Conservation (phyloP, 495 filamentous ascomycete species). For the Hyaloscypha bicolor region DNA sequence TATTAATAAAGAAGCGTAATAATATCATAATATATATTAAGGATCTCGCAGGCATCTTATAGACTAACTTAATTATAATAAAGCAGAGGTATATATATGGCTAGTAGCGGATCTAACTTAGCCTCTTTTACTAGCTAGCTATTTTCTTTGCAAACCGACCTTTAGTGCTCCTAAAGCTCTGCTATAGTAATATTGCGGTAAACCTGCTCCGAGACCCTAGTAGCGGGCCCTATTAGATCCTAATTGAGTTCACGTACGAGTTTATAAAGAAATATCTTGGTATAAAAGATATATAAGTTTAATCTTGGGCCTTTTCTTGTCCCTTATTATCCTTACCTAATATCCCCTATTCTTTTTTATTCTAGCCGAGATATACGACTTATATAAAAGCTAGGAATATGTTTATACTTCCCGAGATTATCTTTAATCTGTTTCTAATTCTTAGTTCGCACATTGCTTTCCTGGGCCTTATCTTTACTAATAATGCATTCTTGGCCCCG, state of each 20-base stretch:
- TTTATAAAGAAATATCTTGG: slow-evolving; percentile 42
- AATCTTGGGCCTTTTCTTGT: not conserved
- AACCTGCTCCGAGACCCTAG: slow-evolving; percentile 40
- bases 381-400: slow-evolving; percentile 33
- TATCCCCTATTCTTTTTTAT: too few species aligned
- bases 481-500: slow-evolving; percentile 34
- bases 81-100: slow-evolving; percentile 40
- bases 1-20: slow-evolving; percentile 28
- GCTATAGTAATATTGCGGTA: slow-evolving; percentile 29
- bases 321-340: not conserved
- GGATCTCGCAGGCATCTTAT: slow-evolving; percentile 39
- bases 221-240: slow-evolving; percentile 33
- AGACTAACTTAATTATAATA: slow-evolving; percentile 37
- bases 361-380: too few species aligned
- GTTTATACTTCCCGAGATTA: too few species aligned
- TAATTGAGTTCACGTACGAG: slow-evolving; percentile 39
- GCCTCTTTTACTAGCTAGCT: slow-evolving; percentile 42
- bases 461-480: slow-evolving; percentile 40
- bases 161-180: slow-evolving; percentile 38
- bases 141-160: slow-evolving; percentile 40
- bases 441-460: slow-evolving; percentile 33
- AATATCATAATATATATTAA: slow-evolving; percentile 41
- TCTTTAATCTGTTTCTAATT: slow-evolving; percentile 37
- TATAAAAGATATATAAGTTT: slow-evolving; percentile 37
- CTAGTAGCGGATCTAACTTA: slow-evolving; percentile 38